Conservation (phyloP, 192 early-diverging fungal genomes). For the Phlyctochytrium bullatum region DNA sequence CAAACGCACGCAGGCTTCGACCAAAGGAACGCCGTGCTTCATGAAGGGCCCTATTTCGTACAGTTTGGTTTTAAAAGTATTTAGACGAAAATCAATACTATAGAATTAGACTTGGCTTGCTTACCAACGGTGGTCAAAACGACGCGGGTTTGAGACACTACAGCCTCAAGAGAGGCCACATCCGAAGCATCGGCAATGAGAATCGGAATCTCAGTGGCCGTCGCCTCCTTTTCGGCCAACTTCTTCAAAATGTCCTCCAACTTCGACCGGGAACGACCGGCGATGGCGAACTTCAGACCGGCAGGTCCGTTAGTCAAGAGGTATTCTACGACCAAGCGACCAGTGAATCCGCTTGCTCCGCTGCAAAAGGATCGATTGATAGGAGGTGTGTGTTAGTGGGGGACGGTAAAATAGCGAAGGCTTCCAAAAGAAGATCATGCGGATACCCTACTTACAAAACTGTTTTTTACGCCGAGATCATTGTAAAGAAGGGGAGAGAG, state of each 20-base stretch:
- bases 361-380: neutral
- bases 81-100: neutral
- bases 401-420: neutral
- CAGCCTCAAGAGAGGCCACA: constrained; percentile 55
- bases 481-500: neutral
- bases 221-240: constrained; percentile 51
- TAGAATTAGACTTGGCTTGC: neutral
- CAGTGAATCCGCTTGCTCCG: constrained; percentile 87
- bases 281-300: constrained; percentile 69
- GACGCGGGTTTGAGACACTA: constrained; percentile 64
- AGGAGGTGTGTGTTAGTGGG: neutral
- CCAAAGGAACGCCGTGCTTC: constrained; percentile 67
- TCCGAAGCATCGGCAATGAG: constrained; percentile 69
- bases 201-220: constrained; percentile 46
- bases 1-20: constrained; percentile 64
- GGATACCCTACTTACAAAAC: neutral
- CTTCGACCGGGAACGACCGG: constrained; percentile 69
- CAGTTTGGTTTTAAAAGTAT: neutral
- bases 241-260: constrained; percentile 55
- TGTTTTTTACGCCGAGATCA: neutral
- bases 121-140: constrained; percentile 76
- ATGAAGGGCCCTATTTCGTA: constrained; percentile 55
- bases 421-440: neutral
- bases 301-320: constrained; percentile 39
- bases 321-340: constrained; percentile 68